A percentile compares a stretch with the other conserved stretches of the same genome.
Conservation (phyloP, 139 green algal genomes). For the Yamagishiella unicocca region DNA sequence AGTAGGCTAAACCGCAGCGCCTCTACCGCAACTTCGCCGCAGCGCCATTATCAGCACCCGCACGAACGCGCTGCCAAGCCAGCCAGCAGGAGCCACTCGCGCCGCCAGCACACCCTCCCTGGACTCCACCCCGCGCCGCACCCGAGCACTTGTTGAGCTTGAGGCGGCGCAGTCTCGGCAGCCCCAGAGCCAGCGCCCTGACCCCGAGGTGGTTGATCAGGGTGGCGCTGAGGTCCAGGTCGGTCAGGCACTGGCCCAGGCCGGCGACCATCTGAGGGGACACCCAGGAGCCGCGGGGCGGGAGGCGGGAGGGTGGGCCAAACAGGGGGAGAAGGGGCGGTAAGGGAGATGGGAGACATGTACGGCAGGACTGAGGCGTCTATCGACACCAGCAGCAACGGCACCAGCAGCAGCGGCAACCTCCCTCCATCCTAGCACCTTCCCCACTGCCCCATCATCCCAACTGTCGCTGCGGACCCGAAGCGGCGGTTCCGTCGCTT, state of each 20-base stretch:
- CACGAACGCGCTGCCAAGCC: not conserved
- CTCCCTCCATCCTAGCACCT: not conserved
- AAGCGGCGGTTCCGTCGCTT: too few relatives aligned
- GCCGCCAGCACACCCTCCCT: too few relatives aligned
- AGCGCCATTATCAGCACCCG: too few relatives aligned
- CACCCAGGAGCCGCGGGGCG: too few relatives aligned
- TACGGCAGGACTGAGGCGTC: too few relatives aligned
- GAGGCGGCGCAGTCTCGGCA: conserved; percentile 18
- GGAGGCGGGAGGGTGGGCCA: not conserved
- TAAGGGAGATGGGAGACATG: too few relatives aligned
- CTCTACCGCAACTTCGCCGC: too few relatives aligned
- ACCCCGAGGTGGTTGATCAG: conserved; percentile 28
- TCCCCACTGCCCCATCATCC: not conserved
- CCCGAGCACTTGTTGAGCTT: conserved; percentile 24
- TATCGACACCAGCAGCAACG: not conserved
- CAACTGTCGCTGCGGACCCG: too few relatives aligned
- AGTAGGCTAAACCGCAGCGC: too few relatives aligned
- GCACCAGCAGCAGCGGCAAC: not conserved
- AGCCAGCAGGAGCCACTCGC: too few relatives aligned
- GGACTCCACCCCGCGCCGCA: not conserved
- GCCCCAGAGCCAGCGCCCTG: not conserved
- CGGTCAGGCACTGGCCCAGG: conserved; percentile 14
- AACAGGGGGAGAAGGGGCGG: not conserved
- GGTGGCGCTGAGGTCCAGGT: conserved; percentile 26
- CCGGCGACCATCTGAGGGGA: conserved; percentile 8